Evolutionary conservation across 2,329 filamentous ascomycete species (phyloP).

Genomic region (Xylaria hypoxylon): DNA sequence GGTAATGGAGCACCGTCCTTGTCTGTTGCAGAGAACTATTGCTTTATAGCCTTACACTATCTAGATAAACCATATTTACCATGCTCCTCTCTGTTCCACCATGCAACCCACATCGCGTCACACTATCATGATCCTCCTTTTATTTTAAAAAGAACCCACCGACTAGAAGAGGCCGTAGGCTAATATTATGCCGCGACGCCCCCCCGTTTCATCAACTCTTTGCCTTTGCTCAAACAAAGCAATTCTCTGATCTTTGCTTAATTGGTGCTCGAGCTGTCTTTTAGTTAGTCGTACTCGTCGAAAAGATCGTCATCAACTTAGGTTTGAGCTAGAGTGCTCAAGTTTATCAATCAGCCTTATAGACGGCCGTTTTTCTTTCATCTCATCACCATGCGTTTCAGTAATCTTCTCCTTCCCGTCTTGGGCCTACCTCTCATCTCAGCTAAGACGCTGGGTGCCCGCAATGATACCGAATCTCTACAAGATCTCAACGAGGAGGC

Average conservation of each 20-base stretch:
- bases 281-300: background rate
- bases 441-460: constrained; percentile 16
- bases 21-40: background rate
- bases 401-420: constrained; percentile 18
- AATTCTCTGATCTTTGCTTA: constrained; percentile 1
- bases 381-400: constrained; percentile 29
- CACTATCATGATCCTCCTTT: constrained; percentile 9
- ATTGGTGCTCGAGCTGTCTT: constrained; percentile 8
- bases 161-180: constrained; percentile 8
- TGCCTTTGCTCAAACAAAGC: constrained; percentile 8
- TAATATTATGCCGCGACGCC: constrained; percentile 18
- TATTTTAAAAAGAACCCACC: background rate
- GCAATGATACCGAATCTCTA: constrained; percentile 20
- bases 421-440: constrained; percentile 27
- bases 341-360: background rate
- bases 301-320: background rate
- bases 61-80: constrained; percentile 1
- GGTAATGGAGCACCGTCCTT: too few species aligned
- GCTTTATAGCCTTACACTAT: constrained; percentile 3
- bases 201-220: constrained; percentile 16
- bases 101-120: constrained; percentile 18
- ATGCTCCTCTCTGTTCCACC: constrained; percentile 13
- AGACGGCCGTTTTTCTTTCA: background rate
- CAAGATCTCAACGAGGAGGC: constrained; percentile 30
- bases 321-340: background rate